A percentile compares a stretch with the other conserved stretches of the same genome.
Evolutionary conservation across 192 early-diverging fungal species (phyloP).

Genomic region (Blastocladiella britannica): DNA sequence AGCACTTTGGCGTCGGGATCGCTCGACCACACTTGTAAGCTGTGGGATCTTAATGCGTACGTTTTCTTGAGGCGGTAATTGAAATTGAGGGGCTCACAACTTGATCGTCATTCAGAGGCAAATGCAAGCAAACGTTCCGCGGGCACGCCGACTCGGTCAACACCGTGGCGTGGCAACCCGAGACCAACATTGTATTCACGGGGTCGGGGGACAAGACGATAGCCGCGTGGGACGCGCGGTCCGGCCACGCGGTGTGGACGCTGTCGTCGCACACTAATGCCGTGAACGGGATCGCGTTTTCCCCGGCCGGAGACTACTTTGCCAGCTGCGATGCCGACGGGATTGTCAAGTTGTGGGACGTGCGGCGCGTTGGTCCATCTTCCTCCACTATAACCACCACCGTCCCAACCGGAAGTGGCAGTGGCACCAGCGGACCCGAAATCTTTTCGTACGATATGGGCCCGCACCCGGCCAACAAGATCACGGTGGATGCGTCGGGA

Average conservation of each 20-base stretch:
- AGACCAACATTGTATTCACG: slow-evolving; percentile 25
- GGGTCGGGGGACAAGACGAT: slow-evolving; percentile 34
- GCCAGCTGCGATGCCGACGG: slow-evolving; percentile 28
- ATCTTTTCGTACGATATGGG: slow-evolving; percentile 12
- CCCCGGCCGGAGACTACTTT: slow-evolving; percentile 15
- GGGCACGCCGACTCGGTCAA: slow-evolving; percentile 34
- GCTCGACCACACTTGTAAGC: slow-evolving; percentile 33
- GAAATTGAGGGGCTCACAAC: neutral
- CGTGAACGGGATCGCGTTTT: slow-evolving; percentile 21
- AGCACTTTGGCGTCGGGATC: slow-evolving; percentile 21
- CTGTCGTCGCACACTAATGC: slow-evolving; percentile 30
- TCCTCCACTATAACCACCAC: too few species aligned
- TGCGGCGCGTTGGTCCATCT: slow-evolving; percentile 17
- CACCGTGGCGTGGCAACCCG: slow-evolving; percentile 27
- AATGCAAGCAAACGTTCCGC: slow-evolving; percentile 30
- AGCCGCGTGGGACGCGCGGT: slow-evolving; percentile 30
- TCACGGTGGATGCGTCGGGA: slow-evolving; percentile 25
- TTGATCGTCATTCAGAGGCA: slow-evolving; percentile 11
- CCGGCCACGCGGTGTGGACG: slow-evolving; percentile 24
- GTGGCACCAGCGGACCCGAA: too few species aligned
- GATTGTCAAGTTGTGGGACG: slow-evolving; percentile 29
- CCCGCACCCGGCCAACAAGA: slow-evolving; percentile 20
- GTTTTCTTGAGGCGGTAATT: slow-evolving; percentile 1
- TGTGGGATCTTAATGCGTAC: slow-evolving; percentile 35
- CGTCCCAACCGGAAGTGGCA: too few species aligned